Conservation (phyloP, 495 filamentous ascomycete genomes). For the Umbilicaria muhlenbergii region DNA sequence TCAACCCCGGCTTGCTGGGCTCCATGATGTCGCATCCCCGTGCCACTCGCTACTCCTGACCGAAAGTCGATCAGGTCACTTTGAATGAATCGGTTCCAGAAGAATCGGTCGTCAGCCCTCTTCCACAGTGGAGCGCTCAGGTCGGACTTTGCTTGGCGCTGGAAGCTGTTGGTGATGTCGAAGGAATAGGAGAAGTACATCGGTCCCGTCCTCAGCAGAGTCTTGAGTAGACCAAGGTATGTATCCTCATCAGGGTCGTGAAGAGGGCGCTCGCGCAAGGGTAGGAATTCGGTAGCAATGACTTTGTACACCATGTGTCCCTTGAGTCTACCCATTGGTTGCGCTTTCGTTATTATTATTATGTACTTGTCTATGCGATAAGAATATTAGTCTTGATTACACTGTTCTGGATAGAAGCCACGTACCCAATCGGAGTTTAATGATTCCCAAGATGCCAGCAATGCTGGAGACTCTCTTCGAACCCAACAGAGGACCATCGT, state of each 20-base stretch:
- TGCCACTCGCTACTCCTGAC: constrained; percentile 23
- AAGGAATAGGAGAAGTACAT: constrained; percentile 98
- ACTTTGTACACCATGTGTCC: constrained; percentile 92
- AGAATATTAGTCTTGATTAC: not conserved
- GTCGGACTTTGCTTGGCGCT: constrained; percentile 68
- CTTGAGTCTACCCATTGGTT: constrained; percentile 76
- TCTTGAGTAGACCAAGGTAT: constrained; percentile 65
- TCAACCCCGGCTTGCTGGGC: constrained; percentile 63
- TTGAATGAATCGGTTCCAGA: constrained; percentile 92
- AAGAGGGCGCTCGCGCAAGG: constrained; percentile 79
- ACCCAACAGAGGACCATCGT: constrained; percentile 55
- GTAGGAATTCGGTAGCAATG: constrained; percentile 79
- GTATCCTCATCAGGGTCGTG: constrained; percentile 87
- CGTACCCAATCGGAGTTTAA: constrained; percentile 77
- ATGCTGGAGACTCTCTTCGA: constrained; percentile 83
- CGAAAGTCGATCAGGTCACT: constrained; percentile 83
- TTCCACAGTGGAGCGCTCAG: constrained; percentile 65
- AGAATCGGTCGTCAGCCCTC: constrained; percentile 90
- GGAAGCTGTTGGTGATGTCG: constrained; percentile 89
- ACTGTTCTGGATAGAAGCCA: not conserved
- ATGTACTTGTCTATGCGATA: constrained; percentile 75
- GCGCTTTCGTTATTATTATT: constrained; percentile 86
- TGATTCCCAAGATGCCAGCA: constrained; percentile 82
- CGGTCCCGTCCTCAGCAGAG: constrained; percentile 61
- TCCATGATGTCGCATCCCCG: constrained; percentile 27